phyloP scores from a whole-genome alignment of 2,329 filamentous ascomycete genomes.

The Fusarium sp. region DNA sequence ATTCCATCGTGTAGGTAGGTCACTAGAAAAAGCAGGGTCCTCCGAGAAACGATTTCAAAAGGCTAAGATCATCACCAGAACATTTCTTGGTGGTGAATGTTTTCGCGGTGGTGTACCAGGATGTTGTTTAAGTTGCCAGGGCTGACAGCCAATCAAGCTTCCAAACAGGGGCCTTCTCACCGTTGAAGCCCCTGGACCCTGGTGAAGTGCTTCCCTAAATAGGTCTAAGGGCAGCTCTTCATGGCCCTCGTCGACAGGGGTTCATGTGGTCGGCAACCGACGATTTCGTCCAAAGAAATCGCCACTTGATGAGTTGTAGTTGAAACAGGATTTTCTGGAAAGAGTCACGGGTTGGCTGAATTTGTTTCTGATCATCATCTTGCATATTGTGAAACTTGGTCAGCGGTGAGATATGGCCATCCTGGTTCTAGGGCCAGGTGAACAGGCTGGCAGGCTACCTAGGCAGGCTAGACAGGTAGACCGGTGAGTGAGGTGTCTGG shows the following conservation, averaged over 20 bases:
- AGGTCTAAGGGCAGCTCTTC: conserved; percentile 22
- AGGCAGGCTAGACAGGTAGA: no score
- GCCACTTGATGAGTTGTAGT: conserved; percentile 22
- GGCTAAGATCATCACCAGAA: conserved; percentile 34
- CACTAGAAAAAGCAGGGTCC: conserved; percentile 33
- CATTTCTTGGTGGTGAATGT: conserved; percentile 23
- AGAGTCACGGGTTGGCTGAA: conserved; percentile 17
- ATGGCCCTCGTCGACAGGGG: conserved; percentile 21
- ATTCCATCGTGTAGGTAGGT: background rate
- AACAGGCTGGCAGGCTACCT: no score
- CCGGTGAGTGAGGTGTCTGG: background rate
- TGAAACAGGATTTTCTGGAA: conserved; percentile 39
- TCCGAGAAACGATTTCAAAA: conserved; percentile 29
- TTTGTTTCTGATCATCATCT: conserved; percentile 28
- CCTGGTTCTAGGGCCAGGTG: no score
- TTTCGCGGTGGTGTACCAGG: conserved; percentile 23
- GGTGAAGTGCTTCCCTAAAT: conserved; percentile 9
- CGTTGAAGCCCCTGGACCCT: conserved; percentile 18
- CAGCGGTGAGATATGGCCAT: background rate
- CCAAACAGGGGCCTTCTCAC: conserved; percentile 6
- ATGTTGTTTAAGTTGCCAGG: conserved; percentile 9
- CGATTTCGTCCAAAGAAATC: conserved; percentile 35
- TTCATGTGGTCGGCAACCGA: conserved; percentile 29
- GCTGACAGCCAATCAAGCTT: conserved; percentile 35
- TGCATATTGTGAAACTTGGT: conserved; percentile 39